Base-by-base conservation (phyloP, 2,329 filamentous ascomycete species). In the Hortaea sp. region DNA sequence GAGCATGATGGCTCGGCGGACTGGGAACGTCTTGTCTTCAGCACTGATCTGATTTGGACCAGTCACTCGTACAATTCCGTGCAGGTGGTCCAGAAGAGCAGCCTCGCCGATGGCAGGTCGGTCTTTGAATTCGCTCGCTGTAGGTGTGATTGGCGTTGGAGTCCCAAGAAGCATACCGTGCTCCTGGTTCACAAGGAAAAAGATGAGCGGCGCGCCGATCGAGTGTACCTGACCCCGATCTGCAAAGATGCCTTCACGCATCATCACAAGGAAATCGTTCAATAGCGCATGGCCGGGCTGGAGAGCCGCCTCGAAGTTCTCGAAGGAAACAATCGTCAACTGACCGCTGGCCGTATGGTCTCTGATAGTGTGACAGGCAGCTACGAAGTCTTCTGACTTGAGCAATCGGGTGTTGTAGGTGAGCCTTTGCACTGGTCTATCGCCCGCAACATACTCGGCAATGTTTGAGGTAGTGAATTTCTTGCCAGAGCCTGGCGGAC, bases 161-260 rank as follows among this genome's bases (percentile, higher is more conserved):
- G 57, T 52, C 34, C 46, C 46, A 13, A 58, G 56, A n/a, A 56
- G 41, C 29, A 47, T 44, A 9, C 53, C 44, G 9, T 47, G 34
- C n/a, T 62, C 57, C 43, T 60, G 56, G 32, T 63, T 61, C 13
- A 63, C 54, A 7, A 62, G 50, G 48, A 63, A 62, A 48, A 63
- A 59, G 11, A 63, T 50, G 2, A 63, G 48, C 7, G 58, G 59
- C 37, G 53, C 49, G 7, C 61, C 61, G 3, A 62, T 44, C 7
- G 43, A 52, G 10, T 54, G 54, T 7, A 59, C 52, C 29, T 57
- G 57, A 6, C 57, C 59, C 12, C 52, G 35, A 35, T 63, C 61
- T 2, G 50, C 56, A 48, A 62, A 63, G 9, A 49, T 51, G 10
- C 61, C 61, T 39, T 59, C 56, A 10, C 55, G 53, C 53, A 63